Evolutionary conservation across 1,284 basidiomycete species (phyloP).

Genomic region (Puccinia sorghi): DNA sequence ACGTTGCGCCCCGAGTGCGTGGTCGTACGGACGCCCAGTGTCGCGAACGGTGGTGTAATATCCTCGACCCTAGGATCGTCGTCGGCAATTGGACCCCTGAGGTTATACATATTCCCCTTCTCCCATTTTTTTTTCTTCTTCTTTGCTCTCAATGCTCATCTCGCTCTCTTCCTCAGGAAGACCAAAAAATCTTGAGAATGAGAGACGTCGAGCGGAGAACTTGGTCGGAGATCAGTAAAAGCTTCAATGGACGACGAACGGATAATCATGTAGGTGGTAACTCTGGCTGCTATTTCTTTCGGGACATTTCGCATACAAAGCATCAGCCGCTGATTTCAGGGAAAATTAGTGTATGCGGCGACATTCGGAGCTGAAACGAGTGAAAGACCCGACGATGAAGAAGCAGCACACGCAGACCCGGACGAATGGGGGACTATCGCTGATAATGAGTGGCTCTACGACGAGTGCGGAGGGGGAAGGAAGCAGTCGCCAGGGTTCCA

Average conservation of each 20-base stretch:
- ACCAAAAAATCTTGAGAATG: constrained; percentile 45
- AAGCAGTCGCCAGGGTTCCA: background rate
- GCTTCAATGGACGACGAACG: constrained; percentile 50
- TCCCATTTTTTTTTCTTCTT: background rate
- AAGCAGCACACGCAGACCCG: background rate
- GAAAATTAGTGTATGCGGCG: background rate
- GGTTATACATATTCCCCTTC: background rate
- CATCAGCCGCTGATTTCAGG: background rate
- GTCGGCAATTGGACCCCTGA: constrained; percentile 38
- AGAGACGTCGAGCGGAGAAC: constrained; percentile 49
- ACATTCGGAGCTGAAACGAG: constrained; percentile 14
- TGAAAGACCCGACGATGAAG: background rate
- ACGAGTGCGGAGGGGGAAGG: background rate
- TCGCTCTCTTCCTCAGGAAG: constrained; percentile 50
- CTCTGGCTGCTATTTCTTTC: background rate
- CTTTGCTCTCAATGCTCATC: background rate
- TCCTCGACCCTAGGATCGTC: constrained; percentile 36
- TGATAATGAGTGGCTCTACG: background rate
- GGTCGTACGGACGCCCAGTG: constrained; percentile 45
- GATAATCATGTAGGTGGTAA: constrained; percentile 51
- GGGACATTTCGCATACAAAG: background rate
- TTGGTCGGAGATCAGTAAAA: constrained; percentile 52
- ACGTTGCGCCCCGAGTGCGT: constrained; percentile 32
- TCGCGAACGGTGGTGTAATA: constrained; percentile 46
- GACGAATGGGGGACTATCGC: background rate